These are phyloP conservation scores for Aspergillus ustus DNA, from an alignment of 2,329 filamentous ascomycete species.

Conservation along the genomic window DNA sequence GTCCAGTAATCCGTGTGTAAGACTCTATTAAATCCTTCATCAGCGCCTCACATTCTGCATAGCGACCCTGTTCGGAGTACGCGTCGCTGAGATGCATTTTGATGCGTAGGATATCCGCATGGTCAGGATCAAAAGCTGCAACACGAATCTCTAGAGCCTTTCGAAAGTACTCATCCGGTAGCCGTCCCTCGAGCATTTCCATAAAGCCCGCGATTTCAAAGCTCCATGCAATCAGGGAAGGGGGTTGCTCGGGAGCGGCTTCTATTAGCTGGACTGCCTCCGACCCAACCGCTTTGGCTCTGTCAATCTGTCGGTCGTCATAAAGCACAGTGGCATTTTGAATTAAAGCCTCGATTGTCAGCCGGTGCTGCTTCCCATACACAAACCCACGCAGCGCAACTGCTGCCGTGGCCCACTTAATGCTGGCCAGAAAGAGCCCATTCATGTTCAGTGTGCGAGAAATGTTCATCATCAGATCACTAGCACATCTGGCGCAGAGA, in stretches of 20 bases:
- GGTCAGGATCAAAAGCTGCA: background rate
- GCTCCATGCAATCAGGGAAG: background rate
- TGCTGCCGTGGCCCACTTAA: background rate
- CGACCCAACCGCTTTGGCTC: background rate
- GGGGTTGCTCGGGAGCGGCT: background rate
- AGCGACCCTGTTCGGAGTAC: background rate
- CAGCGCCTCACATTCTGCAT: background rate
- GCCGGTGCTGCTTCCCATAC: background rate
- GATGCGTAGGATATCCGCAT: background rate
- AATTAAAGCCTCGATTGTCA: background rate
- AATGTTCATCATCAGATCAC: background rate
- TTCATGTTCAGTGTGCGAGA: background rate
- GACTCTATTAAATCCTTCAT: background rate
- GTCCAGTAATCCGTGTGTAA: background rate
- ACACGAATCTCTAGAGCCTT: background rate
- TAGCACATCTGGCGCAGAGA: background rate
- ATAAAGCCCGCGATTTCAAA: background rate
- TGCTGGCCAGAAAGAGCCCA: background rate
- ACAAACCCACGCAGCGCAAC: background rate
- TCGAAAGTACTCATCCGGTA: background rate
- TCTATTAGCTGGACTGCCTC: background rate
- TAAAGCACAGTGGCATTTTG: background rate
- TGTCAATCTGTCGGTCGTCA: background rate
- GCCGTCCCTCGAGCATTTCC: background rate
- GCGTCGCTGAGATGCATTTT: background rate